phyloP scores from a whole-genome alignment of 192 early-diverging fungal species.

The Nowakowskiella sp. region DNA sequence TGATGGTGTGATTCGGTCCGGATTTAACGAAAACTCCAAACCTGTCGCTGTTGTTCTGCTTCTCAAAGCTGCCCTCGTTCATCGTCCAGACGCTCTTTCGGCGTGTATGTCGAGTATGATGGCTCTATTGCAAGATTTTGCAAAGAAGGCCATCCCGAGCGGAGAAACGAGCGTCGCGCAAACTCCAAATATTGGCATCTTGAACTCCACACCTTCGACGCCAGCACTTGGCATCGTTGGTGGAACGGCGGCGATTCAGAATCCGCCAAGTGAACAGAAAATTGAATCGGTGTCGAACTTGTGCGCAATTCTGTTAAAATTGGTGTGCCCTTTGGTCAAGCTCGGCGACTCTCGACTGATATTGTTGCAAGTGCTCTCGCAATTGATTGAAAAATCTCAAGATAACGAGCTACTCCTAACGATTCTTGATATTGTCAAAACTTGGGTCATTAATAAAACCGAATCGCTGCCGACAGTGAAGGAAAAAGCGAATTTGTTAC shows the following conservation, averaged over 20 bases:
- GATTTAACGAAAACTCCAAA: conserved; percentile 21
- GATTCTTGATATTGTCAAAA: conserved; percentile 73
- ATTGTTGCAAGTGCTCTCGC: conserved; percentile 72
- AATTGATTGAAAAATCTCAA: conserved; percentile 78
- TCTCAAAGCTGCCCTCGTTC: conserved; percentile 14
- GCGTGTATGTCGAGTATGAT: no score
- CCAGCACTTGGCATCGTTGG: no score
- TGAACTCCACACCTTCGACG: conserved; percentile 5
- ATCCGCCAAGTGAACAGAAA: conserved; percentile 14
- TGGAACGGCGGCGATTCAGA: conserved; percentile 18
- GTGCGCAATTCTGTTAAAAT: conserved; percentile 39
- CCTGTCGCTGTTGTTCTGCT: conserved; percentile 10
- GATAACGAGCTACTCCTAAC: conserved; percentile 62
- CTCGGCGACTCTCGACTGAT: conserved; percentile 76
- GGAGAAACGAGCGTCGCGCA: no score
- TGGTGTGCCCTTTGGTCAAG: conserved; percentile 24
- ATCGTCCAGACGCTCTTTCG: conserved; percentile 10
- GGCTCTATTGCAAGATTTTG: no score
- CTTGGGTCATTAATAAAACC: conserved; percentile 76
- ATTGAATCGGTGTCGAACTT: conserved; percentile 36
- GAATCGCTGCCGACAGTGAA: conserved; percentile 93
- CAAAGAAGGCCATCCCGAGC: no score
- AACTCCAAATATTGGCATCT: no score
- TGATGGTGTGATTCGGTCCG: conserved; percentile 23
- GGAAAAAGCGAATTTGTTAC: conserved; percentile 90